Evolutionary conservation across 2,329 filamentous ascomycete genomes (phyloP), one percentile per base, ranked within the genome.

Genomic region (Colletotrichum siamense): DNA sequence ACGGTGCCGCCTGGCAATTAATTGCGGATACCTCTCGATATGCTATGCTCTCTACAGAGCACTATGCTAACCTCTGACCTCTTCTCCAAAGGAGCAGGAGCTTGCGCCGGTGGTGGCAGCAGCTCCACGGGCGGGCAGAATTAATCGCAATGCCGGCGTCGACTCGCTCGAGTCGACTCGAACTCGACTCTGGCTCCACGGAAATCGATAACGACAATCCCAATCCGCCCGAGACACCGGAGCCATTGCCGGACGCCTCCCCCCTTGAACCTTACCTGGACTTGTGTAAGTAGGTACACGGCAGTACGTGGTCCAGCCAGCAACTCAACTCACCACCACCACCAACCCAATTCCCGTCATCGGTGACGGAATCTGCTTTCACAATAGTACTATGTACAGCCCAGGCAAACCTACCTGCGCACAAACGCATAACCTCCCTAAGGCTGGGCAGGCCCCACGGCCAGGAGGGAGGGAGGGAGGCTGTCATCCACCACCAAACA

Each of bases 401-500:
- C 44, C 44, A 32, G 30, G 24, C 39, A 76, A n/a, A 18, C 64
- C 22, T 22, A 18, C 36, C 16, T 18, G 22, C 18, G 12, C 52
- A 55, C 32, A 73, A 64, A 69, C 49, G 64, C 57, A 69, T 73
- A 59, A 65, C 59, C 44, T 52, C 44, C 44, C n/a, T 52, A 52
- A 52, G 44, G n/a, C 44, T 52, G 44, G 44, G 44, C 44, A 52
- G n/a, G 70, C 73, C 64, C 26, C 64, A 57, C 22, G 59, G 70
- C 57, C 64, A 34, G 15, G n/a, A 68, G 30, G 55, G 61, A 61
- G 69, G 55, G 52, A 73, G 62, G 67, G 52, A 73, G 44, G 59
- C 59, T 65, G 74, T 67, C 71, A 70, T 64, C 64, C 57, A 61
- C 36, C 65, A 69, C 28, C 75, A 77, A 71, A 77, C 71, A 63